Conservation (phyloP, 768 basidiomycete species). For the Boletus fagicola region DNA sequence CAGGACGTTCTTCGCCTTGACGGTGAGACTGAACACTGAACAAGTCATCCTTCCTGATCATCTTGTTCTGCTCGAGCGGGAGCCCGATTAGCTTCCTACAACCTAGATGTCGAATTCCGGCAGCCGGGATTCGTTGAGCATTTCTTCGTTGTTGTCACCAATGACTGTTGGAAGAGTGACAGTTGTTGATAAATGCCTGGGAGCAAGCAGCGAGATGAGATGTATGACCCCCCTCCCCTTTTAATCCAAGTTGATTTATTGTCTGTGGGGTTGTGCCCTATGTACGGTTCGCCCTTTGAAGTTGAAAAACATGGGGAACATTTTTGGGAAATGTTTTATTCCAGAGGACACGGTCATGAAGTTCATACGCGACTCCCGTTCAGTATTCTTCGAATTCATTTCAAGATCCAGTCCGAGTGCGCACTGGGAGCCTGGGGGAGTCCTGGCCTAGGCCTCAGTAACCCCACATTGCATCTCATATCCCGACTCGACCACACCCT, state of each 20-base stretch:
- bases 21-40: not conserved
- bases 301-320: not conserved
- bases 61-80: not conserved
- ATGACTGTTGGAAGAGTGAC: not conserved
- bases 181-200: too few relatives aligned
- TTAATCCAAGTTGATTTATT: not conserved
- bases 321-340: not conserved
- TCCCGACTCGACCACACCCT: not conserved
- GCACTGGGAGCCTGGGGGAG: not conserved
- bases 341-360: not conserved
- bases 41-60: not conserved
- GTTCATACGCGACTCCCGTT: not conserved
- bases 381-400: not conserved
- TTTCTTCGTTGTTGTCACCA: not conserved
- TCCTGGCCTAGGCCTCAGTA: not conserved
- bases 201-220: not conserved
- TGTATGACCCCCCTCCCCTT: not conserved
- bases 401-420: not conserved
- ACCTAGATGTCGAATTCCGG: not conserved
- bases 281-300: too few relatives aligned
- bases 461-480: not conserved
- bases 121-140: not conserved
- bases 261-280: not conserved
- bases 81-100: not conserved
- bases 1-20: not conserved